Evolutionary conservation across 2,329 filamentous ascomycete genomes (phyloP).

Genomic region (Coniella lustricola): DNA sequence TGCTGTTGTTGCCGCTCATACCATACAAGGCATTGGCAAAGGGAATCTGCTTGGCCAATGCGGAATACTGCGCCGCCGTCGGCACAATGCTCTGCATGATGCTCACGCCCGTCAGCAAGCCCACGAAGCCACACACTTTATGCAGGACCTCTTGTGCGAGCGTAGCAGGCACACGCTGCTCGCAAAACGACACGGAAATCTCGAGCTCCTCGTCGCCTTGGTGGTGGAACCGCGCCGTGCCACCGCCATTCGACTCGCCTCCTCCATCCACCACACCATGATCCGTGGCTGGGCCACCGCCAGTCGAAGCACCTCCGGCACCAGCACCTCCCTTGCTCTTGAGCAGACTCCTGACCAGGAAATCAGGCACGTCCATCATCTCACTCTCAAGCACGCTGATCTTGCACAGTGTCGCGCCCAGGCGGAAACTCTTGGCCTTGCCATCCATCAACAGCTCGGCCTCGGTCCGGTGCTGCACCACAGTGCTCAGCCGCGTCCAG

Average conservation of each 20-base stretch:
- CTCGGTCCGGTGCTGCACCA: constrained; percentile 44
- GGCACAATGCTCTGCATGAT: constrained; percentile 40
- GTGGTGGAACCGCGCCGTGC: constrained; percentile 19
- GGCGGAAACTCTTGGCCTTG: constrained; percentile 33
- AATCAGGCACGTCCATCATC: constrained; percentile 35
- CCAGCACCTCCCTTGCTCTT: constrained; percentile 4
- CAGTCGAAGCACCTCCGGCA: not conserved
- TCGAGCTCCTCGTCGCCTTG: constrained; percentile 30
- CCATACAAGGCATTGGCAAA: constrained; percentile 22
- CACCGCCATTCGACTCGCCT: not conserved
- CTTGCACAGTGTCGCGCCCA: constrained; percentile 39
- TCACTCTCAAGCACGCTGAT: constrained; percentile 35
- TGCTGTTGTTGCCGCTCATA: too few relatives aligned
- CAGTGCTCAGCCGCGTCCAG: constrained; percentile 47
- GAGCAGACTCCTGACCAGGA: constrained; percentile 36
- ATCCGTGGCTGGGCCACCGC: too few relatives aligned
- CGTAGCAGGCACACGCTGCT: constrained; percentile 32
- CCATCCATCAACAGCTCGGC: constrained; percentile 29
- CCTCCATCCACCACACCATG: too few relatives aligned
- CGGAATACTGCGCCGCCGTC: constrained; percentile 34
- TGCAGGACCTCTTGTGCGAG: constrained; percentile 39
- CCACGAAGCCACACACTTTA: constrained; percentile 38
- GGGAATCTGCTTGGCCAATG: constrained; percentile 34
- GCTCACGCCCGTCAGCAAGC: constrained; percentile 38
- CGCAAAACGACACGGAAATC: constrained; percentile 39